Evolutionary conservation across 495 filamentous ascomycete species (phyloP).

Genomic region (Neurospora sublineolata): DNA sequence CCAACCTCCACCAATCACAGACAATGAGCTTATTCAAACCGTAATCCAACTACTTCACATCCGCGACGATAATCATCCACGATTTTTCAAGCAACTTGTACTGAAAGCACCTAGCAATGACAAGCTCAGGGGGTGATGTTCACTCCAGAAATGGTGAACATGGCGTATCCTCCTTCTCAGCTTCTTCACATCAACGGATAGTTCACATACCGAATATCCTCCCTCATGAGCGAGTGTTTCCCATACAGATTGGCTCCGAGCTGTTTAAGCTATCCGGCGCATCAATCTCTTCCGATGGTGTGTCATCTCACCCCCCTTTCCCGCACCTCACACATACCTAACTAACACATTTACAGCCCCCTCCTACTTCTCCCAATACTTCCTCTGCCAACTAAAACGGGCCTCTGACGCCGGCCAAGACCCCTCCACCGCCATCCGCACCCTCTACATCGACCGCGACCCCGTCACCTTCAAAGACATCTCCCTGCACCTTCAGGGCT

Average conservation of each 20-base stretch:
- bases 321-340: background rate
- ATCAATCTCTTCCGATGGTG: conserved; percentile 90
- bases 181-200: conserved; percentile 11
- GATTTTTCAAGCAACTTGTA: background rate
- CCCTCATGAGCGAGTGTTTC: conserved; percentile 63
- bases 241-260: conserved; percentile 88
- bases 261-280: conserved; percentile 90
- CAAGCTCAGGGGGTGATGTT: background rate
- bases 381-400: conserved; percentile 65
- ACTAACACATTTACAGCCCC: conserved; percentile 51
- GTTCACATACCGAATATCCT: conserved; percentile 46
- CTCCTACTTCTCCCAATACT: conserved; percentile 95
- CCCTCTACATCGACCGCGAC: conserved; percentile 92
- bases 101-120: background rate
- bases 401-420: conserved; percentile 47
- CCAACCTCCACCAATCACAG: background rate
- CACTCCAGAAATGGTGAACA: background rate
- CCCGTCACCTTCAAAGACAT: conserved; percentile 84
- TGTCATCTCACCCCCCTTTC: conserved; percentile 19
- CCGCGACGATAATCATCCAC: background rate
- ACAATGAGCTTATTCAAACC: background rate
- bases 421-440: conserved; percentile 37
- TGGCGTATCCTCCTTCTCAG: background rate
- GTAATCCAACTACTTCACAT: background rate
- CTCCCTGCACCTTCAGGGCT: conserved; percentile 84